These are phyloP conservation scores for Plantago major DNA, from an alignment of 257 asterid genomes.

Conservation along the genomic window DNA sequence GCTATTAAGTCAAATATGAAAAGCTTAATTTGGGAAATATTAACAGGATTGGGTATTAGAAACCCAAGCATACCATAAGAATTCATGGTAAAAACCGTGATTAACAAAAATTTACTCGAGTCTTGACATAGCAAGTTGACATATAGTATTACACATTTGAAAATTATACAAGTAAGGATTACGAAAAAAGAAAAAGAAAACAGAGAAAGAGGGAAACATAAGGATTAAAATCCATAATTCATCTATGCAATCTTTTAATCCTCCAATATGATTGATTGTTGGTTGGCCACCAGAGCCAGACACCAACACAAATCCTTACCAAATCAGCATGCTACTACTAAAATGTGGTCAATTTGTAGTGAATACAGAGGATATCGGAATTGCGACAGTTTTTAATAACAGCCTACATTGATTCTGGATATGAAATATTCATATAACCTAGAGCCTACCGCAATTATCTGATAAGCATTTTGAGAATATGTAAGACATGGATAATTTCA, in stretches of 20 bases:
- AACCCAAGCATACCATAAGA: background rate
- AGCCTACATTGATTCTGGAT: background rate
- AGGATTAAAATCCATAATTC: background rate
- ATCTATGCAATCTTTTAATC: background rate
- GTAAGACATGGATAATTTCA: background rate
- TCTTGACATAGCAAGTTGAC: no score
- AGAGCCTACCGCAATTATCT: background rate
- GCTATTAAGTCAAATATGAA: background rate
- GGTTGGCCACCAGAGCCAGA: background rate
- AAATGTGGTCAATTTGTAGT: slow-evolving; percentile 1
- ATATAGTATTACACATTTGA: no score
- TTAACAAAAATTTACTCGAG: background rate
- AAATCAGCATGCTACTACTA: slow-evolving; percentile 1
- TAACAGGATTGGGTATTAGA: background rate
- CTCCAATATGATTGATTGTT: background rate
- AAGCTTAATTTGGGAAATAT: background rate
- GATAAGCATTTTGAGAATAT: background rate
- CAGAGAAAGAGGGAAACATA: no score
- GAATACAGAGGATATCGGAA: background rate
- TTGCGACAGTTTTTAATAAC: background rate
- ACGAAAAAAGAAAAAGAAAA: background rate
- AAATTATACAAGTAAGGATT: background rate
- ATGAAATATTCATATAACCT: slow-evolving; percentile 1
- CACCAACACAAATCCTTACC: background rate
- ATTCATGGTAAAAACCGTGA: background rate